Conservation (phyloP, 2,329 filamentous ascomycete genomes). For the Cladosporium sp. region DNA sequence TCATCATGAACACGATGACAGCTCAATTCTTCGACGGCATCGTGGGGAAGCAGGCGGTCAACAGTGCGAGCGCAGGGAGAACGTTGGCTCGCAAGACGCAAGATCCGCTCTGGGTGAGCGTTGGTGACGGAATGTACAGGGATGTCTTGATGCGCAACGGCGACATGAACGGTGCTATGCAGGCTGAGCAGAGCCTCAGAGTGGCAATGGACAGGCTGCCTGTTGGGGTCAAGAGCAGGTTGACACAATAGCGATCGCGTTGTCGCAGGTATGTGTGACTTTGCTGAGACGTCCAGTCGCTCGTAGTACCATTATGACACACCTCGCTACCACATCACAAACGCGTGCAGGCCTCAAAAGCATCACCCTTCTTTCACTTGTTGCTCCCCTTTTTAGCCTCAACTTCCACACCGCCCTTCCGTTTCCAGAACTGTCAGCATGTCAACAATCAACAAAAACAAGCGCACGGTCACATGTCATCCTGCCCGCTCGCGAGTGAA, state of each 20-base stretch:
- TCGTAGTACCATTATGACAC: no score
- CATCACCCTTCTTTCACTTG: no score
- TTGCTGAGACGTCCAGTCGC: no score
- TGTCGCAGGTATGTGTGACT: no score
- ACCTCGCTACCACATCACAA: no score
- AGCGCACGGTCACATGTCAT: no score
- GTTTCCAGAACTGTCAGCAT: no score
- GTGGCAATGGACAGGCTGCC: slow-evolving; percentile 20
- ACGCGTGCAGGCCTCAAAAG: no score
- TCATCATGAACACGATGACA: slow-evolving; percentile 80
- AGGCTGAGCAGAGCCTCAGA: slow-evolving; percentile 18
- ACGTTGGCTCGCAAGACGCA: slow-evolving; percentile 49
- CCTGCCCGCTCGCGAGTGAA: no score
- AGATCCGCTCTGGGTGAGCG: slow-evolving; percentile 44
- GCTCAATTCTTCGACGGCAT: slow-evolving; percentile 74
- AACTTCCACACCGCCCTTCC: no score
- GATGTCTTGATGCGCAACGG: slow-evolving; percentile 70
- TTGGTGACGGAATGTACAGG: slow-evolving; percentile 71
- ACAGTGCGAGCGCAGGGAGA: slow-evolving; percentile 44
- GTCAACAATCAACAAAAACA: no score
- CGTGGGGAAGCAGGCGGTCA: slow-evolving; percentile 56
- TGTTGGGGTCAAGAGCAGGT: slow-evolving; percentile 3
- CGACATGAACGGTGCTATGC: slow-evolving; percentile 23
- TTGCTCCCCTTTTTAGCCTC: no score
- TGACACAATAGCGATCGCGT: not conserved